These are phyloP conservation scores for Colletotrichum karsti DNA, from an alignment of 2,329 filamentous ascomycete genomes.

Conservation along the genomic window DNA sequence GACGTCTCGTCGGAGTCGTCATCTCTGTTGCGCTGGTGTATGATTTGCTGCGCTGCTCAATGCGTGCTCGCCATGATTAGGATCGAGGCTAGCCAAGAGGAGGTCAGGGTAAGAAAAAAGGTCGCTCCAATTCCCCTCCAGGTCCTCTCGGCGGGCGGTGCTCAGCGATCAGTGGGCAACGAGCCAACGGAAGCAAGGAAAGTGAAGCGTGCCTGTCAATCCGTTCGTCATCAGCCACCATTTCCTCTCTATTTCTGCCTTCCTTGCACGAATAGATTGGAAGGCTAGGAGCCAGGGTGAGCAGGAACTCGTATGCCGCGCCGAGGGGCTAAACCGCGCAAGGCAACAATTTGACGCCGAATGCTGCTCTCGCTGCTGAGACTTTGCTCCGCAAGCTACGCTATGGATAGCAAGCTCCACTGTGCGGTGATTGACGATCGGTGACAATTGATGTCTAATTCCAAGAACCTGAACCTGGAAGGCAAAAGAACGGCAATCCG, in stretches of 20 bases:
- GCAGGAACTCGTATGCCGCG: neutral
- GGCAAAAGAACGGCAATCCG: neutral
- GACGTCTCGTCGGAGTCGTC: neutral
- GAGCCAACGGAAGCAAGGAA: neutral
- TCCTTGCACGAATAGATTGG: conserved; percentile 12
- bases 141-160: neutral
- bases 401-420: neutral
- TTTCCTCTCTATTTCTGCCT: neutral
- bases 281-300: neutral
- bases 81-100: conserved; percentile 3
- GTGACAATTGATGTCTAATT: conserved; percentile 3
- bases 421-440: neutral
- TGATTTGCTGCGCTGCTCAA: neutral
- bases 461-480: neutral
- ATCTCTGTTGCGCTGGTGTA: neutral
- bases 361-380: neutral
- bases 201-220: neutral
- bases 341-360: neutral
- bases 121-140: neutral
- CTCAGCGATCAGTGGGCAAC: neutral
- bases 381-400: neutral
- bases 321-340: conserved; percentile 4
- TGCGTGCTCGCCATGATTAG: neutral
- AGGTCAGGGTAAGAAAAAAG: neutral
- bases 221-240: conserved; percentile 4